These are phyloP conservation scores for Podila horticola DNA, from an alignment of 192 early-diverging fungal genomes.

Conservation along the genomic window DNA sequence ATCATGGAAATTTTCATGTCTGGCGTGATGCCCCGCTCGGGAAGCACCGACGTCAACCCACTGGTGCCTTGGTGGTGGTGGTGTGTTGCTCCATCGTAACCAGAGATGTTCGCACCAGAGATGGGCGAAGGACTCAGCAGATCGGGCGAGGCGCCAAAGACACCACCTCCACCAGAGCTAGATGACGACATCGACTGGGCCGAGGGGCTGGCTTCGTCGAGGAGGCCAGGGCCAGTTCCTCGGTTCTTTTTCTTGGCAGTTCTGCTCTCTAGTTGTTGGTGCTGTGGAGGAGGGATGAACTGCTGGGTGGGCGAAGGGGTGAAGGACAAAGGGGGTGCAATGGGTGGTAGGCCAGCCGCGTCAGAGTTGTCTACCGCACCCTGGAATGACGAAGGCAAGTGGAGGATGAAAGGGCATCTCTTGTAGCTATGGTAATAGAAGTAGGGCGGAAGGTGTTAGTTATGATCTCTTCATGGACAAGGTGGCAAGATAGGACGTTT, in stretches of 20 bases:
- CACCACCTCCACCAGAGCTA: not conserved
- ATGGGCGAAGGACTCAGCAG: constrained; percentile 16
- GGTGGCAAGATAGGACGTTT: not conserved
- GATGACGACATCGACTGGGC: not conserved
- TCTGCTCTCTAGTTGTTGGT: not conserved
- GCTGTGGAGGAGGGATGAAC: not conserved
- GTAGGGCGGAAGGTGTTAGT: too few relatives aligned
- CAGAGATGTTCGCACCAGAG: not conserved
- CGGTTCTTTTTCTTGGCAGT: not conserved
- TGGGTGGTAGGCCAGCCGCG: constrained; percentile 27
- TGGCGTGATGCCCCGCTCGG: constrained; percentile 40
- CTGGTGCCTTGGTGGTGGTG: not conserved
- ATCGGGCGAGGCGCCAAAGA: constrained; percentile 9
- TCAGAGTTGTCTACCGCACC: constrained; percentile 19
- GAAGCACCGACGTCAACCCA: constrained; percentile 9
- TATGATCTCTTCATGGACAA: too few relatives aligned
- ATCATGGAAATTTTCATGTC: constrained; percentile 48
- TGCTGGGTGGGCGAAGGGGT: constrained; percentile 13
- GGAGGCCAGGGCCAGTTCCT: not conserved
- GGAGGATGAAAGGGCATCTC: constrained; percentile 61
- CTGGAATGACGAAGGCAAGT: constrained; percentile 35
- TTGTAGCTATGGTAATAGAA: constrained; percentile 55
- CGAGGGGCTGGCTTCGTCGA: constrained; percentile 3
- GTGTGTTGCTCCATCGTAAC: not conserved
- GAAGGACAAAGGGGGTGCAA: constrained; percentile 12